Evolutionary conservation across 2,329 filamentous ascomycete genomes (phyloP).

Genomic region (Colletotrichum liriopes): DNA sequence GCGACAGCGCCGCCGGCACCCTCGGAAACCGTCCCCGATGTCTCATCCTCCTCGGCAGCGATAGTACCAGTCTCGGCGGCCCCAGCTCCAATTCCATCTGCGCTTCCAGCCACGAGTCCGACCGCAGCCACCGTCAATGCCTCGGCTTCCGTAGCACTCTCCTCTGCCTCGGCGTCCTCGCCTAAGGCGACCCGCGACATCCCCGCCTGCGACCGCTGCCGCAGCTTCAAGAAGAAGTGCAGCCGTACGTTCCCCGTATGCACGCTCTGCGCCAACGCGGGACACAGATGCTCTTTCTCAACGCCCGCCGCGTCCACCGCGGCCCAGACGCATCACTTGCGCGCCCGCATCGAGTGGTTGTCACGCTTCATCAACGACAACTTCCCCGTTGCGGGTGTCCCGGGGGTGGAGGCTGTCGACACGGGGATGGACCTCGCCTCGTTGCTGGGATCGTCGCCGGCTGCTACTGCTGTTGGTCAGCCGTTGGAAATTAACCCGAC

Average conservation of each 20-base stretch:
- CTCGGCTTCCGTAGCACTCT: conserved; percentile 49
- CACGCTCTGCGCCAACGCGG: conserved; percentile 57
- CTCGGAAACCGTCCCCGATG: conserved; percentile 9
- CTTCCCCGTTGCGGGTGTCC: conserved; percentile 46
- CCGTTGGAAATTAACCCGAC: conserved; percentile 20
- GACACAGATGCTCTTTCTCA: conserved; percentile 56
- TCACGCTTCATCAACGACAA: conserved; percentile 55
- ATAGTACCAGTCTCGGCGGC: neutral
- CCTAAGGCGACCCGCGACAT: conserved; percentile 47
- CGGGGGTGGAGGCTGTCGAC: conserved; percentile 54
- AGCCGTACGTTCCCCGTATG: conserved; percentile 59
- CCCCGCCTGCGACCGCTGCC: conserved; percentile 60
- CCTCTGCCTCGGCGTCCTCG: conserved; percentile 41
- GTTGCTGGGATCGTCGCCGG: conserved; percentile 34
- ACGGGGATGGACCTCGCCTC: conserved; percentile 53
- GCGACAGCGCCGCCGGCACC: neutral
- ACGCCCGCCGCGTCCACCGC: conserved; percentile 50
- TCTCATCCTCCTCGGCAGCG: conserved; percentile 15
- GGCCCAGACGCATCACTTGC: conserved; percentile 55
- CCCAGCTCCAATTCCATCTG: conserved; percentile 11
- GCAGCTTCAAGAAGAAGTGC: conserved; percentile 63
- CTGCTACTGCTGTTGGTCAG: conserved; percentile 5
- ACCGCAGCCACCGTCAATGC: conserved; percentile 41
- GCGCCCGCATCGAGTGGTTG: conserved; percentile 59
- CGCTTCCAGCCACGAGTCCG: conserved; percentile 15